Evolutionary conservation across 176 grass and related monocot genomes (phyloP).

Genomic region (Bromus sterilis): DNA sequence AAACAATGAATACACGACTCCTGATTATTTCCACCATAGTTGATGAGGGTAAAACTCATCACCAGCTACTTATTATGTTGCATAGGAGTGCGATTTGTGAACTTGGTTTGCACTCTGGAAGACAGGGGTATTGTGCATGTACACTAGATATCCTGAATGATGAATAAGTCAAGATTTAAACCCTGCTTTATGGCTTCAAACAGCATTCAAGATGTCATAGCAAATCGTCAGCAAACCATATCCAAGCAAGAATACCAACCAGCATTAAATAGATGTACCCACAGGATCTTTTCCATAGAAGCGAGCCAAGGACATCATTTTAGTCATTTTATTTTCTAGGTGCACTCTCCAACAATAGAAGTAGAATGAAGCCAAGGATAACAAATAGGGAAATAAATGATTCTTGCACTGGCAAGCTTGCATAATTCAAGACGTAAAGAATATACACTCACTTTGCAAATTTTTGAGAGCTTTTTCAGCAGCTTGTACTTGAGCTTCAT

Average conservation of each 20-base stretch:
- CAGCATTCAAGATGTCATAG: background rate
- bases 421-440: background rate
- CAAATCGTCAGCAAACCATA: background rate
- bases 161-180: background rate
- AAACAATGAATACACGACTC: background rate
- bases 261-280: background rate
- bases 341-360: background rate
- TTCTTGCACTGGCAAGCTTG: background rate
- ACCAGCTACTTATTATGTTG: background rate
- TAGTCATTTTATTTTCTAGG: background rate
- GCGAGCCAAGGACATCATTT: background rate
- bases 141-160: background rate
- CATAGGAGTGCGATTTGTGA: background rate
- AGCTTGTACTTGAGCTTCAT: slow-evolving; percentile 85
- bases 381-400: background rate
- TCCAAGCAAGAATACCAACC: background rate
- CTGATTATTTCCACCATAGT: background rate
- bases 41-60: background rate
- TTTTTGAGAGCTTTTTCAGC: slow-evolving; percentile 85
- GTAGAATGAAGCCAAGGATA: background rate
- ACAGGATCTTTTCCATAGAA: slow-evolving; percentile 2
- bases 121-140: background rate
- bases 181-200: background rate
- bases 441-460: slow-evolving; percentile 62
- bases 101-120: background rate